Evolutionary conservation across 176 grass and related monocot genomes (phyloP).

Genomic region (Oryza nivara): DNA sequence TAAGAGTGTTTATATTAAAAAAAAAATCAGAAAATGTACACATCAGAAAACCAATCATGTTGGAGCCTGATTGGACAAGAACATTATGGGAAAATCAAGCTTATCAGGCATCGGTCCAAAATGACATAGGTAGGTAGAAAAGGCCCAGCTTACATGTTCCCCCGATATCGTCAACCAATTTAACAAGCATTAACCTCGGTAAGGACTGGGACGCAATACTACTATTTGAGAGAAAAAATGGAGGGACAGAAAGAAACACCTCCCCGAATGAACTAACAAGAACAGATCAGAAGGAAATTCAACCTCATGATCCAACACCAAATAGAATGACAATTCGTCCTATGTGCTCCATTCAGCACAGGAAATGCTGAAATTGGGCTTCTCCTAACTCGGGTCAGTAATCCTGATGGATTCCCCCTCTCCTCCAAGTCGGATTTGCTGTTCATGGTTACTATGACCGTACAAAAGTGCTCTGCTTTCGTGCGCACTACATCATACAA

Average conservation of each 20-base stretch:
- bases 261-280: not conserved
- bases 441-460: not conserved
- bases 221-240: not conserved
- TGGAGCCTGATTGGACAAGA: not conserved
- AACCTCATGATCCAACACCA: not conserved
- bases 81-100: not conserved
- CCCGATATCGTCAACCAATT: not conserved
- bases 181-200: not conserved
- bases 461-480: not conserved
- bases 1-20: not conserved
- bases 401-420: not conserved
- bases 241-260: not conserved
- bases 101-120: not conserved
- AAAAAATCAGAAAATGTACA: not conserved
- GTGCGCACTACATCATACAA: not conserved
- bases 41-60: not conserved
- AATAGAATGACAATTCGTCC: not conserved
- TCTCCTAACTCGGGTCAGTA: not conserved
- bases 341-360: not conserved
- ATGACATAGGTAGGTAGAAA: not conserved
- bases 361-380: not conserved
- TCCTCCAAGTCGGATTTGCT: not conserved
- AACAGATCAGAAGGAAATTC: not conserved
- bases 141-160: not conserved
- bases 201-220: not conserved